Evolutionary conservation across 2,329 filamentous ascomycete species (phyloP), one percentile per base, ranked within the genome.

Genomic region (Fusarium floridanum): DNA sequence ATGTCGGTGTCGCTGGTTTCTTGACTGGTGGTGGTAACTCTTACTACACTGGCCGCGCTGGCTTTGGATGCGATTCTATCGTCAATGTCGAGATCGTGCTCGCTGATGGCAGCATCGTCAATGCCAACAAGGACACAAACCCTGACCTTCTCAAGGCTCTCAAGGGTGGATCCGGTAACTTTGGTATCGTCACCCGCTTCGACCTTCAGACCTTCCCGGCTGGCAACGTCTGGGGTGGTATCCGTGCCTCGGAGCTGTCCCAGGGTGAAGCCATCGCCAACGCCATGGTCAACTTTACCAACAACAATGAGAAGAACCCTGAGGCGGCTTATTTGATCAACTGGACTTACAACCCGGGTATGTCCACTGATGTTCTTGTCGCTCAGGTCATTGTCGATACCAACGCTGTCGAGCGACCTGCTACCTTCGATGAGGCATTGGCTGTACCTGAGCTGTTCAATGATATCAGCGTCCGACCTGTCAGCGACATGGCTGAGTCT

Each of bases 101-200:
- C 1, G 81, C 81, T 0, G 77, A 82, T 29, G 85, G 86, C 4
- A 65, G 67, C 1, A 81, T 88, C 17, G 76, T 86, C 29, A 83
- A 85, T 8, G 86, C 83, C 14, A 86, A 83, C 56, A 71, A 71
- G 1, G 45, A 77, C 0, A 68, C 80, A 6, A 81, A 87, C 62
- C 12, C 78, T 0, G 85, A 88, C 39, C 81, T 88, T 5, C 87
- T 80, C 74, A 83, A 81, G 66, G 86, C 85, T 1, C 79, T 87
- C 2, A 84, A 85, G 65, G 86, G 86, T 5, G 86, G 87, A 17
- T 82, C 81, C 5, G 83, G 81, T 61, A 88, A 88, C 75, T 83
- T 86, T 56, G 85, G 85, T 34, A 79, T 84, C 59, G 77, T 82
- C 37, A 81, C 84, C 9, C 73, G 76, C 17, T 68, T 79, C 16